phyloP scores from a whole-genome alignment of 108 stramenopile species.

The Mayamaea pseudoterrestris region DNA sequence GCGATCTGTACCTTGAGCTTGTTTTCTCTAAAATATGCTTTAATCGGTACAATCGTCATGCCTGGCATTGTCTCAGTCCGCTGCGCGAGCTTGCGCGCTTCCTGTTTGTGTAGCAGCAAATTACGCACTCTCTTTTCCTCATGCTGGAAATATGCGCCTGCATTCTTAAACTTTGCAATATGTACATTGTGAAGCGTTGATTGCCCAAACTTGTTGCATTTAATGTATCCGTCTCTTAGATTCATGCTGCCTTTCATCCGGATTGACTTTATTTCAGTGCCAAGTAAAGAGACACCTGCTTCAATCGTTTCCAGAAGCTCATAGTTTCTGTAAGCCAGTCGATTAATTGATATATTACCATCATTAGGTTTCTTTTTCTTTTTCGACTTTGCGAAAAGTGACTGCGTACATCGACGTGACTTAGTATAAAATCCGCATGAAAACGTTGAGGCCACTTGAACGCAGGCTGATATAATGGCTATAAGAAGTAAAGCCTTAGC shows the following conservation, averaged over 20 bases:
- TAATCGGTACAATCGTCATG: slow-evolving; percentile 67
- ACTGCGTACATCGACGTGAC: no score
- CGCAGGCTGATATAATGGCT: no score
- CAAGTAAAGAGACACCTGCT: slow-evolving; percentile 60
- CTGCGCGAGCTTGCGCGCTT: slow-evolving; percentile 39
- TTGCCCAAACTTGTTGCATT: slow-evolving; percentile 42
- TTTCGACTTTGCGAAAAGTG: slow-evolving; percentile 18
- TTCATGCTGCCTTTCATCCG: slow-evolving; percentile 83
- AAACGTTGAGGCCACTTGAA: no score
- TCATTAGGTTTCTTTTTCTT: slow-evolving; percentile 32
- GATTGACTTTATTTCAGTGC: slow-evolving; percentile 74
- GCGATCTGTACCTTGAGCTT: slow-evolving; percentile 73
- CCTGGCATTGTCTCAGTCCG: slow-evolving; percentile 30
- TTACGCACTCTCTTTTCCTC: slow-evolving; percentile 51
- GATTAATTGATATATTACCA: slow-evolving; percentile 27
- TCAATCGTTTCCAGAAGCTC: slow-evolving; percentile 72
- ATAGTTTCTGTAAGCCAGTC: slow-evolving; percentile 35
- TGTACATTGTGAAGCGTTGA: slow-evolving; percentile 62
- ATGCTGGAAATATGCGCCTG: slow-evolving; percentile 71
- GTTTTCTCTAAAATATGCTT: slow-evolving; percentile 81
- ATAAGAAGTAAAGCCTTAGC: no score
- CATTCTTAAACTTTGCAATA: slow-evolving; percentile 59
- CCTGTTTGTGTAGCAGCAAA: slow-evolving; percentile 43
- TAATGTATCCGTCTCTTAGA: slow-evolving; percentile 60
- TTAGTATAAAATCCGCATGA: no score